Conservation (phyloP, 257 asterid genomes). For the Solanum acaule region DNA sequence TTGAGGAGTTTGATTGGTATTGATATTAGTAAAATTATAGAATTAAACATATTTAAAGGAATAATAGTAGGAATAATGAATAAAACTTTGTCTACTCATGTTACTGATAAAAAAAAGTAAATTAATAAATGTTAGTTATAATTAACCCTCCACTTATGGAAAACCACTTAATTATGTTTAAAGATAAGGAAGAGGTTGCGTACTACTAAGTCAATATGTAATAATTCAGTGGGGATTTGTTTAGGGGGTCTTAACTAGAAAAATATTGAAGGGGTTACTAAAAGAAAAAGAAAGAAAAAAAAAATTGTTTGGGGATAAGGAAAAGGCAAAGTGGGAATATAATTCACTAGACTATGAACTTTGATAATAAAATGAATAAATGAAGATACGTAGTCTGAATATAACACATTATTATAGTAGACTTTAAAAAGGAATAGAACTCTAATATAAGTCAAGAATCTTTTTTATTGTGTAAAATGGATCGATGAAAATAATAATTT, state of each 20-base stretch:
- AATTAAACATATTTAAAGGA: neutral
- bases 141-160: neutral
- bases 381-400: neutral
- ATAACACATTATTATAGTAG: neutral
- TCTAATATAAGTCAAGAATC: neutral
- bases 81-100: neutral
- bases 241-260: neutral
- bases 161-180: neutral
- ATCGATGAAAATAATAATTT: neutral
- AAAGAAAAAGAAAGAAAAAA: neutral
- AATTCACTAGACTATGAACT: neutral
- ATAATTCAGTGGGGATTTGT: neutral
- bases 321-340: neutral
- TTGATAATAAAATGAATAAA: neutral
- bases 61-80: neutral
- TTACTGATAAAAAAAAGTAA: neutral
- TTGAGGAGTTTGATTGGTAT: neutral
- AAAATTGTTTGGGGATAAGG: neutral
- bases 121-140: neutral
- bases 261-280: neutral
- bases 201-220: neutral
- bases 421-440: neutral
- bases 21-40: neutral
- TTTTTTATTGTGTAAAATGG: neutral
- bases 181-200: neutral